Evolutionary conservation across 495 filamentous ascomycete genomes (phyloP).

Genomic region (Neurospora pannonica): DNA sequence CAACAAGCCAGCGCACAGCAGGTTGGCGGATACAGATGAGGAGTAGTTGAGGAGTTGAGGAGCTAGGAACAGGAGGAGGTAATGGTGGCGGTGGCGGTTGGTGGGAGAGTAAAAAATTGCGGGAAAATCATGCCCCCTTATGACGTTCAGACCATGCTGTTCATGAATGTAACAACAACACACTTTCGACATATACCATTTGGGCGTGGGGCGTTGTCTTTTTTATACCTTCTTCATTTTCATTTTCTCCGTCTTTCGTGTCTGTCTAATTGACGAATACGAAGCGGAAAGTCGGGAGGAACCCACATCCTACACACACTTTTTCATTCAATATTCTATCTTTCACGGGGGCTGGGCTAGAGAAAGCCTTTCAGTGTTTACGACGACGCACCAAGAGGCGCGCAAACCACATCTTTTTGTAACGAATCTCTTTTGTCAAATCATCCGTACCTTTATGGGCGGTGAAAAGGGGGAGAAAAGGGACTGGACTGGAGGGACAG

Average conservation of each 20-base stretch:
- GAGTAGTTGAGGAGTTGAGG: not conserved
- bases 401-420: not conserved
- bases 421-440: not conserved
- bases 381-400: not conserved
- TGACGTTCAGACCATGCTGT: constrained; percentile 8
- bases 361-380: not conserved
- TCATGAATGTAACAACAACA: constrained; percentile 16
- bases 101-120: constrained; percentile 14
- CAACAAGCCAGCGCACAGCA: not conserved
- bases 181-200: not conserved
- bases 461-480: not conserved
- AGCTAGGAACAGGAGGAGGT: not conserved
- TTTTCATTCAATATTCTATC: not conserved
- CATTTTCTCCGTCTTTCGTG: not conserved
- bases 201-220: not conserved
- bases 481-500: not conserved
- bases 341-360: not conserved
- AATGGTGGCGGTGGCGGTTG: not conserved
- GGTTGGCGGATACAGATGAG: not conserved
- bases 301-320: not conserved
- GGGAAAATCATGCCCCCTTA: constrained; percentile 11
- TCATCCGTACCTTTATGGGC: not conserved
- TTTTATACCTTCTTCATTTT: not conserved
- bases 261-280: not conserved
- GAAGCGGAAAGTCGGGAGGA: not conserved